Evolutionary conservation across 768 basidiomycete genomes (phyloP), one percentile per base, ranked within the genome.

Genomic region (Tulasnella sp.): DNA sequence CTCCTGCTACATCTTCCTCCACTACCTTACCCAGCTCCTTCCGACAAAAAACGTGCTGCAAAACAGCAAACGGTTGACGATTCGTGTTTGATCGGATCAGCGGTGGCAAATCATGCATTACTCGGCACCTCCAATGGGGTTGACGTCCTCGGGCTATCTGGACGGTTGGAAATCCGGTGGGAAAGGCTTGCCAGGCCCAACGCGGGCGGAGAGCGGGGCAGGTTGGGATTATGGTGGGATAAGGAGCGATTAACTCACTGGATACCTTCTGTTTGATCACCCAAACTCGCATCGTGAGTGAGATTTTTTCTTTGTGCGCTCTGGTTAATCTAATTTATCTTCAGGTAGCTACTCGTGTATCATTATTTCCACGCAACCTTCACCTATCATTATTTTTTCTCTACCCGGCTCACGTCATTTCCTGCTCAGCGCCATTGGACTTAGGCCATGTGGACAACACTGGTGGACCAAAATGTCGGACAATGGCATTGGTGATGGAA

Each of bases 1-100:
- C 86, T 94, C 75, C 86, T 97, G 15, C 81, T 97, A 1, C 90
- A 96, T 78, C 82, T 97, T 2, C 94, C 94, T 1, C 86, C 86
- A 11, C 75, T 77, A 36, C 72, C 80, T 52, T 71, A 74, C 22
- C 14, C n/a, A 19, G 42, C 68, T 6, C 78, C 75, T 0, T 78
- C 79, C 31, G 67, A 31, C 38, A 67, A 79, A 75, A 49, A 25
- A 38, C 34, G 70, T 73, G 39, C 31, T 54, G 25, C 71, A 78
- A 8, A 52, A 42, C 15, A 19, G 72, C 67, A 68, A 67, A 39
- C 42, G 11, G 34, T 40, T n/a, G 52, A 75, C 42, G 79, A 7
- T 77, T 78, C 17, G 80, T 81, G 5, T 71, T 79, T 42, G 79
- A 88, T 9, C 89, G 89, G 14, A 83, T 87, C 75, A 6, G 87